Evolutionary conservation across 139 green algal species (phyloP).

Genomic region (Parachlorella kessleri): DNA sequence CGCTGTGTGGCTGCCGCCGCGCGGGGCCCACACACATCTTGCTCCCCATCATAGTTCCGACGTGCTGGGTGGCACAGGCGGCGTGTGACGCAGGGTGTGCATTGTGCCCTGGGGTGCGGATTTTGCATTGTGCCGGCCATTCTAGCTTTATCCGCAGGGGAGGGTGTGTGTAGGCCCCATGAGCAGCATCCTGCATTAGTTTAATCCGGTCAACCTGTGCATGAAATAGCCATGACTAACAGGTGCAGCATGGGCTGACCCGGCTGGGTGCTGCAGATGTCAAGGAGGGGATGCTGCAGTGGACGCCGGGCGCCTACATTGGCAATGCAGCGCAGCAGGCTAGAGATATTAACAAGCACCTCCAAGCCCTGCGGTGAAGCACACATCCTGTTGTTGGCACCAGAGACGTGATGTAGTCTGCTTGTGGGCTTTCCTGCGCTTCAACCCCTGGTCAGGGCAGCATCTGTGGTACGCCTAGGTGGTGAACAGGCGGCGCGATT

Average conservation of each 20-base stretch:
- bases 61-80: background rate
- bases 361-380: too few relatives aligned
- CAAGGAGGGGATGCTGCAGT: conserved; percentile 50
- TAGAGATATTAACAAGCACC: conserved; percentile 26
- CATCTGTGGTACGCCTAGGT: too few relatives aligned
- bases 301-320: conserved; percentile 92
- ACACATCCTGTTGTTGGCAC: too few relatives aligned
- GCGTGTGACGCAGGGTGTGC: too few relatives aligned
- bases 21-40: background rate
- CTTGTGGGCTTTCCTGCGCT: too few relatives aligned
- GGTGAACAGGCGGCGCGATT: too few relatives aligned
- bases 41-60: background rate
- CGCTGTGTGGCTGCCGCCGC: background rate
- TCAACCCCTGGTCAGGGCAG: too few relatives aligned
- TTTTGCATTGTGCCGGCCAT: background rate
- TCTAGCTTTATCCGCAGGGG: background rate
- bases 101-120: background rate
- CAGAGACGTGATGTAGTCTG: too few relatives aligned
- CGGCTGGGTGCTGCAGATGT: background rate
- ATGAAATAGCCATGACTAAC: background rate
- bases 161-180: background rate
- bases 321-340: conserved; percentile 91
- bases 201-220: too few relatives aligned
- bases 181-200: too few relatives aligned
- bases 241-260: background rate